These are phyloP conservation scores for Penicillium janthinellum DNA, from an alignment of 2,329 filamentous ascomycete genomes.

Conservation along the genomic window DNA sequence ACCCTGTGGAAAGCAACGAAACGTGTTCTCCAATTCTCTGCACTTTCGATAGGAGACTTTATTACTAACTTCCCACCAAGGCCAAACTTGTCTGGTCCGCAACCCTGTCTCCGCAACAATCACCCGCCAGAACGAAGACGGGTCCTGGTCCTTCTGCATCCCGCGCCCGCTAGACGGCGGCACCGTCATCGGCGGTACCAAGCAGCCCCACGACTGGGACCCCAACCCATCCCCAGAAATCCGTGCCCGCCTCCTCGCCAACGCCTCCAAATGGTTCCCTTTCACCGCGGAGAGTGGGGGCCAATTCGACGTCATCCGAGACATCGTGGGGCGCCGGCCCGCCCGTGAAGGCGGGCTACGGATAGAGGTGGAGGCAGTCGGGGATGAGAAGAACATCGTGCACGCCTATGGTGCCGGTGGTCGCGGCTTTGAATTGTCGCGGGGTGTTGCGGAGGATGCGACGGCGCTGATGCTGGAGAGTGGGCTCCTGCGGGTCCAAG, in stretches of 20 bases:
- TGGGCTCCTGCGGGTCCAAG: conserved; percentile 19
- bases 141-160: conserved; percentile 64
- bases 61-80: conserved; percentile 19
- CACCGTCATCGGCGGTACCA: conserved; percentile 68
- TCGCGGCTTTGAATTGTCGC: conserved; percentile 63
- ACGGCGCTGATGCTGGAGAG: conserved; percentile 41
- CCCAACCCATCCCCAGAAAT: conserved; percentile 51
- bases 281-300: conserved; percentile 38
- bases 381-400: conserved; percentile 38
- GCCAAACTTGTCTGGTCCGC: conserved; percentile 52
- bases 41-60: background rate
- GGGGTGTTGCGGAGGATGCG: conserved; percentile 60
- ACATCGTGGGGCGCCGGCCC: conserved; percentile 50
- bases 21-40: background rate
- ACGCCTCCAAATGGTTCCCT: conserved; percentile 45
- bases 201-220: conserved; percentile 61
- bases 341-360: conserved; percentile 52
- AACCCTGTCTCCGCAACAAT: conserved; percentile 51
- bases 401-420: conserved; percentile 65
- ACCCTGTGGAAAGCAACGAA: background rate
- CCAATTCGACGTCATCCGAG: conserved; percentile 48
- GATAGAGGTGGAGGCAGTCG: conserved; percentile 53
- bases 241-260: conserved; percentile 50
- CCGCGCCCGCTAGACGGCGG: conserved; percentile 64
- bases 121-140: conserved; percentile 64